These are phyloP conservation scores for Nepenthes alata DNA, from an alignment of 179 eudicot species.

Conservation along the genomic window DNA sequence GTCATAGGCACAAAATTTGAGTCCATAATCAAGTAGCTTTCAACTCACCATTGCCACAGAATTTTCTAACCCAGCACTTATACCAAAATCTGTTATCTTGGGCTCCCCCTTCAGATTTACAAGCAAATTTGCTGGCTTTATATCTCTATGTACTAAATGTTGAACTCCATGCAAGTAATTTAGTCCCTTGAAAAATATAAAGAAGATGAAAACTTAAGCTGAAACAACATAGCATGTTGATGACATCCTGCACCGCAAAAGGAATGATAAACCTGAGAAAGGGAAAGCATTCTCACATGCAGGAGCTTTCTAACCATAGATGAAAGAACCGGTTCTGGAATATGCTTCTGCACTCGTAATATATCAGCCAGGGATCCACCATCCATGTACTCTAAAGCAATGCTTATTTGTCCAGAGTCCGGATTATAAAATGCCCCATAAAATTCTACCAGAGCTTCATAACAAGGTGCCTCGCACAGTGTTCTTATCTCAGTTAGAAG, in stretches of 20 bases:
- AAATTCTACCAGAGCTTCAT: conserved; percentile 84
- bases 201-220: conserved; percentile 12
- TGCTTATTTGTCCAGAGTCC: conserved; percentile 93
- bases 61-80: conserved; percentile 94
- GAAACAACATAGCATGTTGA: conserved; percentile 2
- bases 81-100: conserved; percentile 96
- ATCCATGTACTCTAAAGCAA: conserved; percentile 96
- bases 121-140: conserved; percentile 97
- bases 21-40: not conserved
- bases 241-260: not conserved
- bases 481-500: conserved; percentile 84
- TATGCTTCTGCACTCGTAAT: conserved; percentile 35
- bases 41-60: conserved; percentile 89
- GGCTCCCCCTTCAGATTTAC: conserved; percentile 91
- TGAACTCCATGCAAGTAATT: conserved; percentile 79
- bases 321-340: conserved; percentile 87
- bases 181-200: conserved; percentile 45
- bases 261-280: not conserved
- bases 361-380: conserved; percentile 95
- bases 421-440: conserved; percentile 96
- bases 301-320: conserved; percentile 65
- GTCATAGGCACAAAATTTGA: not conserved
- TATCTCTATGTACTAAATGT: conserved; percentile 90
- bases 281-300: conserved; percentile 27
- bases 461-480: conserved; percentile 86